These are phyloP conservation scores for Passiflora organensis DNA, from an alignment of 345 rosid species.

Conservation along the genomic window DNA sequence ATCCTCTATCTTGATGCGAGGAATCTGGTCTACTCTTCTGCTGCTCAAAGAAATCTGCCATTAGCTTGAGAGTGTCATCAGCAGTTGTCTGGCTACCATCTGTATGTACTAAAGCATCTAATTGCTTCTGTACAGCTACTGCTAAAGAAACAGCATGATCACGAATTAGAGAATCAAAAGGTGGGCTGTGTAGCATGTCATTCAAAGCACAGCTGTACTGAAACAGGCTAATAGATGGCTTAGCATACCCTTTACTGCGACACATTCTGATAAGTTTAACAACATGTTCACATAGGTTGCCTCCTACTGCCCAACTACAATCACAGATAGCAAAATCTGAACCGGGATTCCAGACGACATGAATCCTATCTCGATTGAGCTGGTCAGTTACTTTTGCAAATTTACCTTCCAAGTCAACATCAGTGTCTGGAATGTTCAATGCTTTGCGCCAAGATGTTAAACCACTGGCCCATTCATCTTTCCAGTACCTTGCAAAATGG, in stretches of 20 bases:
- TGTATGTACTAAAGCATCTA: slow-evolving; percentile 31
- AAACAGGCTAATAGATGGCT: slow-evolving; percentile 47
- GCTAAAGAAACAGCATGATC: slow-evolving; percentile 76
- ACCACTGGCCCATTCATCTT: slow-evolving; percentile 87
- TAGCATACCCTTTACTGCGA: slow-evolving; percentile 32
- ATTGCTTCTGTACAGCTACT: slow-evolving; percentile 51
- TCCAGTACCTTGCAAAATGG: slow-evolving; percentile 68
- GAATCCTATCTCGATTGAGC: slow-evolving; percentile 40
- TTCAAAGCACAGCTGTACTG: slow-evolving; percentile 62
- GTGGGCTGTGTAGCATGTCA: slow-evolving; percentile 52
- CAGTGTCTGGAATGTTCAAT: slow-evolving; percentile 58
- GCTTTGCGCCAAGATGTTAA: slow-evolving; percentile 83
- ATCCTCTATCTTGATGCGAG: slow-evolving; percentile 17
- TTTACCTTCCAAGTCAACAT: slow-evolving; percentile 50
- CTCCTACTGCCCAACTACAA: slow-evolving; percentile 79
- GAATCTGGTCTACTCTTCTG: slow-evolving; percentile 12
- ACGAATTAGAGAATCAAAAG: slow-evolving; percentile 65
- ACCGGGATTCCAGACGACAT: slow-evolving; percentile 74
- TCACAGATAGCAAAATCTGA: slow-evolving; percentile 72
- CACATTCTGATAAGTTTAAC: slow-evolving; percentile 49
- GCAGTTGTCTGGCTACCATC: slow-evolving; percentile 22
- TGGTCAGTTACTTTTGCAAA: slow-evolving; percentile 56
- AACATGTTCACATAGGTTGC: slow-evolving; percentile 79
- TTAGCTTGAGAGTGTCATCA: slow-evolving; percentile 21
- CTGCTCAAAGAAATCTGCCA: slow-evolving; percentile 11